These are phyloP conservation scores for Carallia brachiata DNA, from an alignment of 345 rosid species.

Conservation along the genomic window DNA sequence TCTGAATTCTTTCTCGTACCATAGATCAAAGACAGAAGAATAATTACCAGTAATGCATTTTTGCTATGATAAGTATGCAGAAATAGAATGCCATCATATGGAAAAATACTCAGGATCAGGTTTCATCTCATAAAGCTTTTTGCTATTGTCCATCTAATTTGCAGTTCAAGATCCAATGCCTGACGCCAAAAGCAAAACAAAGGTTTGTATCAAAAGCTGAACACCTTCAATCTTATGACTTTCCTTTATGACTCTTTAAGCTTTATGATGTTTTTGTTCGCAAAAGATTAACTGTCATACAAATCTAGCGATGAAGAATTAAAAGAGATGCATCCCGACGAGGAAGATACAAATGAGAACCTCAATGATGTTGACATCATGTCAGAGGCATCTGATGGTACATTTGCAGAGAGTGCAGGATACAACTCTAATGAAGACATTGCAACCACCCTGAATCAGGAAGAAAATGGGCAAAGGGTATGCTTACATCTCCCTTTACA, in stretches of 20 bases:
- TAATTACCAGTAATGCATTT: not conserved
- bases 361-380: conserved; percentile 28
- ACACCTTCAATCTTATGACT: not conserved
- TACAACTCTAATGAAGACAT: conserved; percentile 31
- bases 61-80: not conserved
- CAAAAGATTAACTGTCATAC: not conserved
- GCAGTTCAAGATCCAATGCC: conserved; percentile 51
- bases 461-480: conserved; percentile 32
- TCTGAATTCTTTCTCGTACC: not conserved
- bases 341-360: conserved; percentile 16
- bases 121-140: no score
- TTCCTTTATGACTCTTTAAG: not conserved
- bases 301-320: conserved; percentile 37
- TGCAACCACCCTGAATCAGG: conserved; percentile 19
- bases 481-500: not conserved
- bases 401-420: conserved; percentile 11
- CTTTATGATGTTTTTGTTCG: not conserved
- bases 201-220: conserved; percentile 26
- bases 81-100: not conserved
- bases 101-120: no score
- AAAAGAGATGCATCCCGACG: conserved; percentile 21
- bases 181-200: conserved; percentile 42
- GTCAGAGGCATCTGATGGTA: conserved; percentile 31
- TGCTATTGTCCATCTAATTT: conserved; percentile 12
- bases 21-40: not conserved